Evolutionary conservation across 2,329 filamentous ascomycete species (phyloP).

Genomic region (Fusarium sp.): DNA sequence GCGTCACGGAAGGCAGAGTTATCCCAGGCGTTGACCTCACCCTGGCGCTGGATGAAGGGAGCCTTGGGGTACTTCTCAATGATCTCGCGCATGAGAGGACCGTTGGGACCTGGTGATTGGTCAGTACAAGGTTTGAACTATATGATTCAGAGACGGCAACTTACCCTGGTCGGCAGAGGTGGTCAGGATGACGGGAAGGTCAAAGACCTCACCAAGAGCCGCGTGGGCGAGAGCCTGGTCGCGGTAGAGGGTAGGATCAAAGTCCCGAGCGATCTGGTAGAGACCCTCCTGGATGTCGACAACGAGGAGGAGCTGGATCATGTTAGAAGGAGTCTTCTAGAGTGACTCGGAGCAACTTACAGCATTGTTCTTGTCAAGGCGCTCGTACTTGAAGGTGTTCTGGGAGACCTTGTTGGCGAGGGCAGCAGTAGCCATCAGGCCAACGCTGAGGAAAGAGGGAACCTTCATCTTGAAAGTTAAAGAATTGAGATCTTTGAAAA

Average conservation of each 20-base stretch:
- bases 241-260: slow-evolving; percentile 72
- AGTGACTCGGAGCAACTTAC: slow-evolving; percentile 13
- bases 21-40: slow-evolving; percentile 84
- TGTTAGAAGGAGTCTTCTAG: too few relatives aligned
- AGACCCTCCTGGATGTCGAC: slow-evolving; percentile 54
- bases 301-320: slow-evolving; percentile 48
- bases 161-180: slow-evolving; percentile 69
- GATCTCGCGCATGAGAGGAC: slow-evolving; percentile 77
- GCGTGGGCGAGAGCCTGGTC: slow-evolving; percentile 77
- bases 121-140: neutral
- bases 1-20: slow-evolving; percentile 76
- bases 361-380: slow-evolving; percentile 45
- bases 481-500: neutral
- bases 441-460: slow-evolving; percentile 23
- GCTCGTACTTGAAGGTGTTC: slow-evolving; percentile 37
- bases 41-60: slow-evolving; percentile 74
- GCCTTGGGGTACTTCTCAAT: slow-evolving; percentile 74
- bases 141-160: neutral
- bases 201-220: slow-evolving; percentile 73
- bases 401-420: slow-evolving; percentile 18
- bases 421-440: slow-evolving; percentile 24
- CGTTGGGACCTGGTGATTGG: slow-evolving; percentile 70
- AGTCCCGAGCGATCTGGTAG: slow-evolving; percentile 69
- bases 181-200: slow-evolving; percentile 76
- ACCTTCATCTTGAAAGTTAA: slow-evolving; percentile 35